Conservation (phyloP, 2,329 filamentous ascomycete species). For the Colletotrichum musae region DNA sequence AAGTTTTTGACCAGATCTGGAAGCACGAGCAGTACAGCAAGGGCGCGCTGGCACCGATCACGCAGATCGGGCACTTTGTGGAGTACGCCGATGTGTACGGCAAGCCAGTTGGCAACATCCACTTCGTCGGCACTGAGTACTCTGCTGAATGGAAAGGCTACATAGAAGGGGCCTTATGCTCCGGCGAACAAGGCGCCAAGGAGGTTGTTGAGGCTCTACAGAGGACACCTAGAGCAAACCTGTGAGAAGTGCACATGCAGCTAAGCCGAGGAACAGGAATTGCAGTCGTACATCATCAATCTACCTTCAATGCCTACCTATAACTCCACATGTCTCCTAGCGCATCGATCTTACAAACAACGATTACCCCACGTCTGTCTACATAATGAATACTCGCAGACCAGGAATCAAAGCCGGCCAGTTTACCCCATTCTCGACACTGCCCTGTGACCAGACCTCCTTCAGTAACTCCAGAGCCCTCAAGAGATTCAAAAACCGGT, state of each 20-base stretch:
- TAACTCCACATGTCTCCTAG: too few species aligned
- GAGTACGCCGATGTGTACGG: constrained; percentile 48
- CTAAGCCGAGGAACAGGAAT: too few species aligned
- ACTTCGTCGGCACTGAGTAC: constrained; percentile 66
- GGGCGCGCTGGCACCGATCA: constrained; percentile 52
- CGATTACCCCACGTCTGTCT: not conserved
- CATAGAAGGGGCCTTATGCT: constrained; percentile 64
- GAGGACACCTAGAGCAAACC: not conserved
- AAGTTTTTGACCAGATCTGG: constrained; percentile 53
- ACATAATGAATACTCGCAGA: constrained; percentile 28
- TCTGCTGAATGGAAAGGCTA: constrained; percentile 65
- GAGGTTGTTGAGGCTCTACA: constrained; percentile 53
- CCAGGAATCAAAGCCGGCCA: constrained; percentile 24
- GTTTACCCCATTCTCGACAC: not conserved
- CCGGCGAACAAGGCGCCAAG: constrained; percentile 57
- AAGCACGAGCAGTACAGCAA: constrained; percentile 51
- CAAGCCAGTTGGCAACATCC: constrained; percentile 55
- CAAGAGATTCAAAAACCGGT: constrained; percentile 19
- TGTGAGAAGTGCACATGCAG: not conserved
- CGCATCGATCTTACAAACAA: too few species aligned
- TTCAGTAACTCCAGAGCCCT: constrained; percentile 15
- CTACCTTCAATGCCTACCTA: too few species aligned
- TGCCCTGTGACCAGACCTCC: constrained; percentile 1
- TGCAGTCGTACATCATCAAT: too few species aligned
- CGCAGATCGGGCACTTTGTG: constrained; percentile 48